phyloP scores from a whole-genome alignment of 768 basidiomycete genomes.

The Coprinopsis sp. region DNA sequence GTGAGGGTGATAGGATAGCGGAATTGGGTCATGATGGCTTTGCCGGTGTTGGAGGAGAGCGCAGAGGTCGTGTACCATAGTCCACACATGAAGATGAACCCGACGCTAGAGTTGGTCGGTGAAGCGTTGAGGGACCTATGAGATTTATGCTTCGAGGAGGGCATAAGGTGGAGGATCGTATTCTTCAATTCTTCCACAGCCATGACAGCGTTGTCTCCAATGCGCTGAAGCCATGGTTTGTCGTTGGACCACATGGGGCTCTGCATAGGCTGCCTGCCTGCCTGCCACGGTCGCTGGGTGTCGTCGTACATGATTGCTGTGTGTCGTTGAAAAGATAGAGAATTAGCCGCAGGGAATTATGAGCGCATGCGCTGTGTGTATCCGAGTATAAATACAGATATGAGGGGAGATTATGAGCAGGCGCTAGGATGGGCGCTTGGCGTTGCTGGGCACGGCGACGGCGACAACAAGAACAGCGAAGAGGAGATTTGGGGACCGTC shows the following conservation, averaged over 20 bases:
- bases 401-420: too few relatives aligned
- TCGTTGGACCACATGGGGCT: slow-evolving; percentile 10
- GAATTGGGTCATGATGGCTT: slow-evolving; percentile 89
- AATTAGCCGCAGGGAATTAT: neutral
- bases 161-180: slow-evolving; percentile 1
- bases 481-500: too few relatives aligned
- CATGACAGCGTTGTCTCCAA: slow-evolving; percentile 6
- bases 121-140: slow-evolving; percentile 3
- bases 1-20: slow-evolving; percentile 95
- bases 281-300: too few relatives aligned
- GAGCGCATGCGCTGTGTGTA: neutral
- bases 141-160: slow-evolving; percentile 2
- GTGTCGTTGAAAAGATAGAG: neutral
- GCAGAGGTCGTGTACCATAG: slow-evolving; percentile 96
- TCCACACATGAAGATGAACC: slow-evolving; percentile 76
- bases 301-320: neutral
- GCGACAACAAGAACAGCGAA: neutral
- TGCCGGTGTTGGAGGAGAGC: slow-evolving; percentile 93
- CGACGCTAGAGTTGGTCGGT: slow-evolving; percentile 24
- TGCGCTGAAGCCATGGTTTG: slow-evolving; percentile 10
- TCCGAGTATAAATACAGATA: too few relatives aligned
- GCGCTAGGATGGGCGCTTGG: neutral
- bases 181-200: slow-evolving; percentile 8
- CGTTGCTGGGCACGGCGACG: neutral
- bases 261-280: slow-evolving; percentile 8